Conservation (phyloP, 306 rosid genomes). For the Abrus precatorius region DNA sequence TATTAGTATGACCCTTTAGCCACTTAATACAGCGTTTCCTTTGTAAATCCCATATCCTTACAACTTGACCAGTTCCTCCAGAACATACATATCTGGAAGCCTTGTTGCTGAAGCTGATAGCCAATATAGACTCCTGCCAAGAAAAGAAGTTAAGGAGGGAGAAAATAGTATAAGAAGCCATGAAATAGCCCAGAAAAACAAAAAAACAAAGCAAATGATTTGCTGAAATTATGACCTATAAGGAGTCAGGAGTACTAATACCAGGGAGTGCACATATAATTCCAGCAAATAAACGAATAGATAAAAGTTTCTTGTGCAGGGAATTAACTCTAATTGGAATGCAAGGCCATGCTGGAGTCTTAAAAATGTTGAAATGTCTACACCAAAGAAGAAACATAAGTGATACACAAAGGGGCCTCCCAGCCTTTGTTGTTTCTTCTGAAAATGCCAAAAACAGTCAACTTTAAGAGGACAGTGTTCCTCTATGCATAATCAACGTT, state of each 20-base stretch:
- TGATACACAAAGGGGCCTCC: conserved; percentile 21
- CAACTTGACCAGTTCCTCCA: conserved; percentile 96
- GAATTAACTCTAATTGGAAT: conserved; percentile 27
- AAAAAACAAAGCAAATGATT: not conserved
- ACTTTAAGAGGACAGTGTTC: conserved; percentile 10
- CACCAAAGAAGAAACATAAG: not conserved
- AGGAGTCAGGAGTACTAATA: conserved; percentile 30
- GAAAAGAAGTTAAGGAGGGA: not conserved
- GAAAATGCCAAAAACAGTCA: conserved; percentile 4
- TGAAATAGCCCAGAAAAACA: conserved; percentile 27
- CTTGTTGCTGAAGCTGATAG: conserved; percentile 94
- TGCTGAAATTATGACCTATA: conserved; percentile 31
- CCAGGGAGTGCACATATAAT: conserved; percentile 32
- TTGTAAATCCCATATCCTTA: conserved; percentile 98
- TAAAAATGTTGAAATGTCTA: too few species aligned
- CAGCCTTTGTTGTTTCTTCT: not conserved
- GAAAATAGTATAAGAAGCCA: not conserved
- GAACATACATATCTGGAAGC: conserved; percentile 95
- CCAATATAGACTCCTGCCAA: conserved; percentile 79
- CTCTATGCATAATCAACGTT: conserved; percentile 34
- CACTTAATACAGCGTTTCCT: conserved; percentile 93
- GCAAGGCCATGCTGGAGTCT: too few species aligned
- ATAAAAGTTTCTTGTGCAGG: conserved; percentile 11
- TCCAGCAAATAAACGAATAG: conserved; percentile 6
- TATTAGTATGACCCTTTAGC: conserved; percentile 88